Conservation (phyloP, 2,329 filamentous ascomycete genomes). For the Periglandula ipomoeae region DNA sequence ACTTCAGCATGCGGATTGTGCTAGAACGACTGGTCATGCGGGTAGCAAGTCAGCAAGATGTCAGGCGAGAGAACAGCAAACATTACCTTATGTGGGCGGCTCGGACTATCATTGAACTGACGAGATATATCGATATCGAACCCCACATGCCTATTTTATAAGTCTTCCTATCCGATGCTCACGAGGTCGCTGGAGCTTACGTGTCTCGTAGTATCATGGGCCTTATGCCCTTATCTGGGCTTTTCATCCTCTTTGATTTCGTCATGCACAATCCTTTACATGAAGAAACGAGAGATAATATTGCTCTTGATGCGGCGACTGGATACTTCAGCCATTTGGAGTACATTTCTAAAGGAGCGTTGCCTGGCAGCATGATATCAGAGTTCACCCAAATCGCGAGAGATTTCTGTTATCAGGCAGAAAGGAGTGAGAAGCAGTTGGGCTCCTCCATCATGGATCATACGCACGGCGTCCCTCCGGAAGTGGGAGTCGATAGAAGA, state of each 20-base stretch:
- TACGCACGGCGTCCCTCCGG: neutral
- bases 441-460: neutral
- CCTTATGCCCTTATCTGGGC: slow-evolving; percentile 11
- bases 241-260: slow-evolving; percentile 16
- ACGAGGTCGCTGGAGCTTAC: neutral
- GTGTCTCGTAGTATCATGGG: slow-evolving; percentile 9
- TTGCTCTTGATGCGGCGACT: slow-evolving; percentile 9
- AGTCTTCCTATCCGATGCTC: slow-evolving; percentile 1
- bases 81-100: slow-evolving; percentile 21
- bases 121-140: slow-evolving; percentile 22
- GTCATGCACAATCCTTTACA: slow-evolving; percentile 15
- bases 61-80: slow-evolving; percentile 13
- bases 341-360: slow-evolving; percentile 6
- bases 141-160: slow-evolving; percentile 25
- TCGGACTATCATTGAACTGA: slow-evolving; percentile 23
- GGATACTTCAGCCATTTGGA: slow-evolving; percentile 12
- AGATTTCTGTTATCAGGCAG: slow-evolving; percentile 4
- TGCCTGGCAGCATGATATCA: slow-evolving; percentile 10
- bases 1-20: slow-evolving; percentile 22
- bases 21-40: slow-evolving; percentile 21
- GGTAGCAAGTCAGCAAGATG: slow-evolving; percentile 12
- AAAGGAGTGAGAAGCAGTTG: neutral
- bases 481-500: neutral
- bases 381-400: slow-evolving; percentile 4
- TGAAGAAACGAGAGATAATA: slow-evolving; percentile 10